Base-by-base conservation (phyloP, 2,329 filamentous ascomycete species). In the Grosmannia clavigera region DNA sequence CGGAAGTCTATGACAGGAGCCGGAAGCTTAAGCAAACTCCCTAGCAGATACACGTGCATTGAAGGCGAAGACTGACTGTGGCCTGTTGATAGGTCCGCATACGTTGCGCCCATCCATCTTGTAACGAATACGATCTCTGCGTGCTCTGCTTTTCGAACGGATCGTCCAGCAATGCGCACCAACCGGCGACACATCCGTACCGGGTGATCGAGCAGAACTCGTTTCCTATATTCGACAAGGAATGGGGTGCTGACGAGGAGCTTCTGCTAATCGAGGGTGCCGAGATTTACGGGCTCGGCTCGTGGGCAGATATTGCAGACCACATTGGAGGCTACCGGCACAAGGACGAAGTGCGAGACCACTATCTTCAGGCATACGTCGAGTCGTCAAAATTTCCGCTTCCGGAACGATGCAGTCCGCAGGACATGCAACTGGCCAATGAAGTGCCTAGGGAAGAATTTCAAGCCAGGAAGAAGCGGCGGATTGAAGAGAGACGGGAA, bases 201-300 rank as follows among this genome's bases (percentile, higher is more conserved):
- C 87, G 90, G 64, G 94, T 99, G 40, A 96, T 99, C 65, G 94
- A 99, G 72, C 94, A 97, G 69, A 96, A 99, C 70, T 96, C 92
- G 0, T 95, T 99, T 57, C 94, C 94, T 1, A 97, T 99, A 61
- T 99, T 95, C 68, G 87, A 92, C 65, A 82, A 84, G 61, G 92
- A 96, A 69, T 99, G 94, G 94, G 94, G 94, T 58, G 94, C 94
- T 29, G 94, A 99, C 70, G 94, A 99, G 71, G 94, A 99, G 72
- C 75, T 97, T n/a, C 76, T 97, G 5, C 76, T 99, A 58, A 75
- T 99, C 0, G 94, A 99, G 74, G 94, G 94, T 27, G 91, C 90
- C 12, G 94, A 99, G 73, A 95, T 90, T 61, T 99, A 99, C 70
- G 94, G 94, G 0, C 77, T 99, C 57, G 94, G 94, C 3, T 97